Evolutionary conservation across 768 basidiomycete genomes (phyloP), one percentile per base, ranked within the genome.

Genomic region (Boletus eberwhitei): DNA sequence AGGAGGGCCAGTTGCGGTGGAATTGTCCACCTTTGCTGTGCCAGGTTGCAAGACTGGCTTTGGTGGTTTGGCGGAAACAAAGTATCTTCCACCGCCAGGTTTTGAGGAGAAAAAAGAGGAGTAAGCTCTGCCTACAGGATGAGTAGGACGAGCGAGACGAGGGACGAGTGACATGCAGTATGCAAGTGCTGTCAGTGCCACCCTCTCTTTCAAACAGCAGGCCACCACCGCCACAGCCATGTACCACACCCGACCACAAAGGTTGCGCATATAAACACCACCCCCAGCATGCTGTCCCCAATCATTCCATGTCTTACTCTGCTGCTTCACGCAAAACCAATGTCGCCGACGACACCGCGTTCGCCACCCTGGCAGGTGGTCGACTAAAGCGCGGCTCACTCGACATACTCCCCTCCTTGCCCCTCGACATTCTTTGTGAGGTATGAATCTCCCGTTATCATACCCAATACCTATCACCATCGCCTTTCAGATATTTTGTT

Each of bases 91-190:
- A 19, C 89, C 89, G 4, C 89, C 88, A 2, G 87, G 76, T 64
- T 87, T 89, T 26, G 85, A 86, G 13, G 87, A 88, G 74, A 89
- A 91, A 61, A 87, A 85, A 1, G 88, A 90, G 7, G 86, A 91
- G 60, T 88, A 90, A 11, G 81, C 69, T 65, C 89, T 79, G 45
- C 79, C 74, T 16, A 77, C 71, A 21, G 77, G 75, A 45, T 77
- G 78, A 29, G 75, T 49, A 58, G 76, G 73, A 48, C 73, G 79
- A 43, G 83, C 68, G 48, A 85, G 64, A 50, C 82, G 81, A 55
- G 71, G 58, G 54, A 84, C 58, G 53, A 80, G 71, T 61, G 82
- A 79, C 82, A 86, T 85, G 41, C 52, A 42, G 58, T 42, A 21
- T 21, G n/a, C 24, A 29, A 7, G 34, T 32, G 46, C 40, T 57